These are phyloP conservation scores for Candida adriatica DNA, from an alignment of 805 yeast species.

Conservation along the genomic window DNA sequence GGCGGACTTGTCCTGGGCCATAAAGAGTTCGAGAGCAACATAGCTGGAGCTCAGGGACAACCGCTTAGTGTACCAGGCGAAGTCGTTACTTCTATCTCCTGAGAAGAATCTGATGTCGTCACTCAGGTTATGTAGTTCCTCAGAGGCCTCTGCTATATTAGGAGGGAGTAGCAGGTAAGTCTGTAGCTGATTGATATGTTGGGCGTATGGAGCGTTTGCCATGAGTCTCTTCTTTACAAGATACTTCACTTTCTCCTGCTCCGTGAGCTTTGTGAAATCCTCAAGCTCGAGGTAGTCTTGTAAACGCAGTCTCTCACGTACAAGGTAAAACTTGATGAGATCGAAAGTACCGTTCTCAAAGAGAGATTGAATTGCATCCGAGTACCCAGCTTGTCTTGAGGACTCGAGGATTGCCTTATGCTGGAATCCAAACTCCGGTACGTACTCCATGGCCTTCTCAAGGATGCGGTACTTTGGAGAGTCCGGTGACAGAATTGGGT, in stretches of 20 bases:
- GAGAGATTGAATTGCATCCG: constrained; percentile 42
- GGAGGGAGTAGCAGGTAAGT: constrained; percentile 60
- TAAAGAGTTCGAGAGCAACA: constrained; percentile 69
- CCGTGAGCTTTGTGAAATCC: constrained; percentile 27
- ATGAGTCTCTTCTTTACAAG: constrained; percentile 41
- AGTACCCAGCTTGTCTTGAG: constrained; percentile 39
- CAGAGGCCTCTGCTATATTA: constrained; percentile 48
- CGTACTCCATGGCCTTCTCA: constrained; percentile 7
- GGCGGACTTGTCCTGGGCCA: constrained; percentile 65
- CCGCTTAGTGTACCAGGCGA: constrained; percentile 91
- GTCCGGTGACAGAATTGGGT: constrained; percentile 15
- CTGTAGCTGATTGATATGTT: constrained; percentile 33
- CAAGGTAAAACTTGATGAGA: constrained; percentile 50
- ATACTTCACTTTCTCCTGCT: constrained; percentile 36
- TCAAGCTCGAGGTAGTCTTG: constrained; percentile 26
- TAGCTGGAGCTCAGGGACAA: constrained; percentile 62
- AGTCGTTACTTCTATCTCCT: constrained; percentile 73
- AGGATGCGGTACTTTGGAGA: constrained; percentile 35
- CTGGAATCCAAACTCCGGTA: constrained; percentile 8
- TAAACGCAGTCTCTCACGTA: constrained; percentile 39
- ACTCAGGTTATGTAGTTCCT: constrained; percentile 64
- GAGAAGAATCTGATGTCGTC: constrained; percentile 81
- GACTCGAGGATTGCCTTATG: constrained; percentile 39
- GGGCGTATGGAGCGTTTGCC: constrained; percentile 33
- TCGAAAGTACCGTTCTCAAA: constrained; percentile 40